Evolutionary conservation across 768 basidiomycete genomes (phyloP).

Genomic region (Sporobolomyces pararoseus): DNA sequence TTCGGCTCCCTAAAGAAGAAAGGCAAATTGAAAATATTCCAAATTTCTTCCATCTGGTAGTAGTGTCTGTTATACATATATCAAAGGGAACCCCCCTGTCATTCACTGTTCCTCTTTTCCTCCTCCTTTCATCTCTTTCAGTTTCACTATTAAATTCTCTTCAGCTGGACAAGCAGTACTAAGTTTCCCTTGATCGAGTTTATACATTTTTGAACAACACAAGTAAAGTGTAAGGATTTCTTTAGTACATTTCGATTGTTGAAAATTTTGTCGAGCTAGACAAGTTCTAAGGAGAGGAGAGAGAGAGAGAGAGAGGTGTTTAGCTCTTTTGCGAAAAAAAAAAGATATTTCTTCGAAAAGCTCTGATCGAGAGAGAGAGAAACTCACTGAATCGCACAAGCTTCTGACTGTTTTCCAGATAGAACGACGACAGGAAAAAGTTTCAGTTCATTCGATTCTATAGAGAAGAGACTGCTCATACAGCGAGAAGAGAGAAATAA

Average conservation of each 20-base stretch:
- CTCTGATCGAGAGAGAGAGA: background rate
- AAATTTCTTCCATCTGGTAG: no score
- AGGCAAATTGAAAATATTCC: no score
- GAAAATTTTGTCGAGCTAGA: constrained; percentile 19
- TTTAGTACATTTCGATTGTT: constrained; percentile 14
- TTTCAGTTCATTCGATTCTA: background rate
- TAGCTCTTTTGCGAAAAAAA: no score
- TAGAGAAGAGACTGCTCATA: no score
- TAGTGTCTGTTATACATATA: no score
- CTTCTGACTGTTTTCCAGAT: constrained; percentile 24
- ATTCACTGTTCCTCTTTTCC: background rate
- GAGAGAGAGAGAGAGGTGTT: background rate
- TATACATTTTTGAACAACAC: constrained; percentile 35
- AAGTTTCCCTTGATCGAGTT: background rate
- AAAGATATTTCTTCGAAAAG: no score
- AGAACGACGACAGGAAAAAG: no score
- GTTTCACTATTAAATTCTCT: constrained; percentile 4
- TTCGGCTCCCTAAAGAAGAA: background rate
- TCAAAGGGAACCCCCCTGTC: no score
- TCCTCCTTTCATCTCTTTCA: constrained; percentile 7
- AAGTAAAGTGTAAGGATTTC: constrained; percentile 2
- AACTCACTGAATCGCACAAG: constrained; percentile 38
- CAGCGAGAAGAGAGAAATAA: background rate
- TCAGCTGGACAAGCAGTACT: constrained; percentile 22
- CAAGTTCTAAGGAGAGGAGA: no score